A percentile compares a stretch with the other conserved stretches of the same genome.
These are phyloP conservation scores for Sanghuangporus sanghuang DNA, from an alignment of 1,284 basidiomycete species.

Conservation along the genomic window DNA sequence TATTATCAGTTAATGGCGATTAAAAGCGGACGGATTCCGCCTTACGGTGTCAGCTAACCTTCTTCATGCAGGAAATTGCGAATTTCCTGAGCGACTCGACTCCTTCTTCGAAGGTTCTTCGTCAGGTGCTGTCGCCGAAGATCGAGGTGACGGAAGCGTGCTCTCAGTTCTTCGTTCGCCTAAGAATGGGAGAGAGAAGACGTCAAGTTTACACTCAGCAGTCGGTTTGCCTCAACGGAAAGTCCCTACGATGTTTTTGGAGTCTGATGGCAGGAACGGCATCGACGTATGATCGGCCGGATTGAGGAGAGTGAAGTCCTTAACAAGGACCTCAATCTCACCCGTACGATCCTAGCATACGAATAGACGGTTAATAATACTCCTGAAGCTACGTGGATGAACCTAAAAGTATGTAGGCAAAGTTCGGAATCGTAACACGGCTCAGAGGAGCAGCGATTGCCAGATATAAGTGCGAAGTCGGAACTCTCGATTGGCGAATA, in stretches of 20 bases:
- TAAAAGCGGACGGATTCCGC: not conserved
- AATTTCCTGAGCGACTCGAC: slow-evolving; percentile 73
- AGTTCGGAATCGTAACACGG: not conserved
- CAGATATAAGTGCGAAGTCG: slow-evolving; percentile 6
- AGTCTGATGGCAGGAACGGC: slow-evolving; percentile 80
- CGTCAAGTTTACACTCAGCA: not conserved
- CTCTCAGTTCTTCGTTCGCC: slow-evolving; percentile 83
- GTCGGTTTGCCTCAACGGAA: slow-evolving; percentile 6
- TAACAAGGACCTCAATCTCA: slow-evolving; percentile 77
- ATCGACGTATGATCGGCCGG: slow-evolving; percentile 55
- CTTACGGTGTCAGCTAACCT: slow-evolving; percentile 39
- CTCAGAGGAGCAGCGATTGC: not conserved
- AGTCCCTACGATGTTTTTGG: slow-evolving; percentile 60
- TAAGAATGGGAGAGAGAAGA: slow-evolving; percentile 26
- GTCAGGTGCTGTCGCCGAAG: slow-evolving; percentile 71
- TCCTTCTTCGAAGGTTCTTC: slow-evolving; percentile 75
- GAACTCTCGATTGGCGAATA: slow-evolving; percentile 12
- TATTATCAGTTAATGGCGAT: not conserved
- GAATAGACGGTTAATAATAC: not conserved
- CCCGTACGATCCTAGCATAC: slow-evolving; percentile 53
- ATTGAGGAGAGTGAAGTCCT: slow-evolving; percentile 71
- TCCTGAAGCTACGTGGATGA: not conserved
- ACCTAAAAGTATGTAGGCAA: not conserved
- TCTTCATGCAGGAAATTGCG: slow-evolving; percentile 70
- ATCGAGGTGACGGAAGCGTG: slow-evolving; percentile 85